A percentile compares a stretch with the other conserved stretches of the same genome.
Evolutionary conservation across 2,329 filamentous ascomycete species (phyloP).

Genomic region (Colletotrichum tanaceti): DNA sequence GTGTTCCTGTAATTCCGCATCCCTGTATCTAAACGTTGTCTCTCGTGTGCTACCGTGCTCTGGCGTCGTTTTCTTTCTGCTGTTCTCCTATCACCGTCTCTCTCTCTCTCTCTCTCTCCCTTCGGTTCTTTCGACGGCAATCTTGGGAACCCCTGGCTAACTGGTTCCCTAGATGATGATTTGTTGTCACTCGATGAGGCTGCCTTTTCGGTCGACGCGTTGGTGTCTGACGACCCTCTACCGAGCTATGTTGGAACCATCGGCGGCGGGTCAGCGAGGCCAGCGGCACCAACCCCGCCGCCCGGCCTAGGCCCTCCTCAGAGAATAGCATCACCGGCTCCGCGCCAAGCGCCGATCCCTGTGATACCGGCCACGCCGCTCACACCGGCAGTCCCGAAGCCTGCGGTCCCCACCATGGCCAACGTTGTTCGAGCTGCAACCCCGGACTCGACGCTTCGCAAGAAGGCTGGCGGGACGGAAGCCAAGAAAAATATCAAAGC

Average conservation of each 20-base stretch:
- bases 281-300: constrained; percentile 46
- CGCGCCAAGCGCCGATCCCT: constrained; percentile 38
- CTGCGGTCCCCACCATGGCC: constrained; percentile 45
- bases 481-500: constrained; percentile 59
- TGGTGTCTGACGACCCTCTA: constrained; percentile 70
- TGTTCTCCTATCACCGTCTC: no score
- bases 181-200: constrained; percentile 71
- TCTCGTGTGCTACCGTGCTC: constrained; percentile 41
- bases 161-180: constrained; percentile 68
- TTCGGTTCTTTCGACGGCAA: constrained; percentile 30
- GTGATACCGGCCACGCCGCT: constrained; percentile 35
- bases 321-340: constrained; percentile 51
- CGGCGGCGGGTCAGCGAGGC: constrained; percentile 10
- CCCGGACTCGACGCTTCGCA: constrained; percentile 50
- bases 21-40: constrained; percentile 58
- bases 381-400: constrained; percentile 21
- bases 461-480: constrained; percentile 47
- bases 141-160: constrained; percentile 53
- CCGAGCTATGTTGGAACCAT: constrained; percentile 18
- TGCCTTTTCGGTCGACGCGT: constrained; percentile 72
- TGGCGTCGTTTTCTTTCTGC: constrained; percentile 43
- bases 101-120: constrained; percentile 38
- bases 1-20: constrained; percentile 52
- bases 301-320: constrained; percentile 59
- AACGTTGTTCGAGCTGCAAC: constrained; percentile 43